These are phyloP conservation scores for Globisporangium paddicum DNA, from an alignment of 352 stramenopile species.

Conservation along the genomic window DNA sequence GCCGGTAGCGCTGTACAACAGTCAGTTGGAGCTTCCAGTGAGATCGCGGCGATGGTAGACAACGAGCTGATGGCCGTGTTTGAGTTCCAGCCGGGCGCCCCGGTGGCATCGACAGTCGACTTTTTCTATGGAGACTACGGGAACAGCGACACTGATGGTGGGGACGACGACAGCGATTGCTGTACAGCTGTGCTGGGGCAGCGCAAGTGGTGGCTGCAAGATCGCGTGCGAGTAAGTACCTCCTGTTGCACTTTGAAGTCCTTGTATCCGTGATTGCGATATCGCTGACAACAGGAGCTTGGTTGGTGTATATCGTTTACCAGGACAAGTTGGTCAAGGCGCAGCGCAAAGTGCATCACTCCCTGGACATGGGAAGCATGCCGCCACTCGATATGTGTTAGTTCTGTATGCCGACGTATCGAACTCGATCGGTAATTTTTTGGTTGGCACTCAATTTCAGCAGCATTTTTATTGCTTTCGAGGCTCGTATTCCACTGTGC, in stretches of 20 bases:
- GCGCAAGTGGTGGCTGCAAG: constrained; percentile 7
- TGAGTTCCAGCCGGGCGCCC: constrained; percentile 4
- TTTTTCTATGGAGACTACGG: not conserved
- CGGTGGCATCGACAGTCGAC: not conserved
- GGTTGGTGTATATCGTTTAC: not conserved
- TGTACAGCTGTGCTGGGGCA: not conserved
- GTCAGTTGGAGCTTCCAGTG: not conserved
- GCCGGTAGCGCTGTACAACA: not conserved
- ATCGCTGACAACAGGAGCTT: not conserved
- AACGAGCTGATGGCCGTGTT: not conserved
- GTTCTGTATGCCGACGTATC: not conserved
- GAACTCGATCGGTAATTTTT: too few relatives aligned
- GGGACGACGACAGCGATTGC: not conserved
- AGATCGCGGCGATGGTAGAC: not conserved
- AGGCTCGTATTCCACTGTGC: not conserved
- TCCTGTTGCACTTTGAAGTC: not conserved
- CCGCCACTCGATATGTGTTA: not conserved
- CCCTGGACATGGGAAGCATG: not conserved
- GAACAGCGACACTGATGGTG: not conserved
- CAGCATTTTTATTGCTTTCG: not conserved
- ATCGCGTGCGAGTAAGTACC: constrained; percentile 1
- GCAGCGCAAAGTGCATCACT: constrained; percentile 7
- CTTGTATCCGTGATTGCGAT: not conserved
- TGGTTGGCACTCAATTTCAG: not conserved
- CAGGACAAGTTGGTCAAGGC: constrained; percentile 12